A percentile compares a stretch with the other conserved stretches of the same genome.
phyloP scores from a whole-genome alignment of 495 filamentous ascomycete species.

The Pyronema domesticum region DNA sequence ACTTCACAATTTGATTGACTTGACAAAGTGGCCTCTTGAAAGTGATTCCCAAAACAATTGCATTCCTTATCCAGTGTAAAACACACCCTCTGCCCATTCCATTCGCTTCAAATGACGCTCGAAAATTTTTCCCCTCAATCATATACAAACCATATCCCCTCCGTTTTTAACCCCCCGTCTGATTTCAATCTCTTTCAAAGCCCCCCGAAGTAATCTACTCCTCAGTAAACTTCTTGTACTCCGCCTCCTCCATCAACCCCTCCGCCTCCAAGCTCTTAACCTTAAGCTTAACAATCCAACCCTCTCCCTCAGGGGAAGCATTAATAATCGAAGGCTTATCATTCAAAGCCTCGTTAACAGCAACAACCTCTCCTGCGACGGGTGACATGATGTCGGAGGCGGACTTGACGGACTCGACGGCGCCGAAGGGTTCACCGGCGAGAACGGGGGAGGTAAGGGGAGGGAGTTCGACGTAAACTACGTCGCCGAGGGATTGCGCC shows the following conservation, averaged over 20 bases:
- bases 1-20: no score
- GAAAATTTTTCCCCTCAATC: no score
- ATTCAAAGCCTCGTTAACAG: conserved; percentile 52
- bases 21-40: no score
- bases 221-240: conserved; percentile 45
- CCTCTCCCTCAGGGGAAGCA: conserved; percentile 52
- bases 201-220: no score
- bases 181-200: no score
- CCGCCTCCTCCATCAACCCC: conserved; percentile 49
- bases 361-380: conserved; percentile 53
- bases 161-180: no score
- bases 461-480: conserved; percentile 92
- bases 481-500: conserved; percentile 76
- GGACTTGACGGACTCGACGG: conserved; percentile 94
- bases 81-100: no score
- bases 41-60: no score
- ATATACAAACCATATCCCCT: no score
- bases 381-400: conserved; percentile 91
- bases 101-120: no score
- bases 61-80: no score
- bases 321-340: conserved; percentile 79
- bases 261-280: conserved; percentile 46
- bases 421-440: conserved; percentile 66
- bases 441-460: conserved; percentile 40
- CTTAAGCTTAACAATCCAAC: conserved; percentile 82